These are phyloP conservation scores for Podospora sp. DNA, from an alignment of 495 filamentous ascomycete species.

Conservation along the genomic window DNA sequence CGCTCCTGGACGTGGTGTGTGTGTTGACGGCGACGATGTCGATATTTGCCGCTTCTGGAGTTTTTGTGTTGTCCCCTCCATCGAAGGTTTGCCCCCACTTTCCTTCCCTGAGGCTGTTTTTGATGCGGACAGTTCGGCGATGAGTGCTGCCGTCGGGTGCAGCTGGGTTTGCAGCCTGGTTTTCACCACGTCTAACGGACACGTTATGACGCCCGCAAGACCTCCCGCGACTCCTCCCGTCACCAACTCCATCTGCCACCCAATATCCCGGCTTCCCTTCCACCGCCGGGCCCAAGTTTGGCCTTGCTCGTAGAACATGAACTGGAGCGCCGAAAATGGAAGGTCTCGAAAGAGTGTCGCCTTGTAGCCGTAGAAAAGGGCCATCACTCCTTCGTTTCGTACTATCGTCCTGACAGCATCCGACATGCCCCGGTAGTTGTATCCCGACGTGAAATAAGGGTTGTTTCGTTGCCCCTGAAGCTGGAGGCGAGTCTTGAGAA, in stretches of 20 bases:
- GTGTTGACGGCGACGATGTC: constrained; percentile 79
- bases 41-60: constrained; percentile 71
- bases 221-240: constrained; percentile 93
- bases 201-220: constrained; percentile 91
- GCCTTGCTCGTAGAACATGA: constrained; percentile 96
- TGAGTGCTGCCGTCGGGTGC: constrained; percentile 45
- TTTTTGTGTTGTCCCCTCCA: constrained; percentile 34
- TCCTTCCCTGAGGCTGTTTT: constrained; percentile 20
- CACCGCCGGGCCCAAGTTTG: constrained; percentile 77
- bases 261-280: constrained; percentile 72
- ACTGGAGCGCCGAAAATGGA: constrained; percentile 93
- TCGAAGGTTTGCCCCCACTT: constrained; percentile 22
- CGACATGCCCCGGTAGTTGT: constrained; percentile 82
- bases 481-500: constrained; percentile 92
- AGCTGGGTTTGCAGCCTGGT: constrained; percentile 96
- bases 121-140: constrained; percentile 3
- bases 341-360: constrained; percentile 93
- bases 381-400: constrained; percentile 74
- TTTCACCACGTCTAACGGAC: constrained; percentile 96
- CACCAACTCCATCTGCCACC: constrained; percentile 78
- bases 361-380: constrained; percentile 92
- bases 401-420: constrained; percentile 86
- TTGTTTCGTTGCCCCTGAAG: constrained; percentile 95
- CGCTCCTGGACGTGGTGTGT: constrained; percentile 71
- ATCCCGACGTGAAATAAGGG: constrained; percentile 86